These are phyloP conservation scores for Crithidia expoeki DNA, from an alignment of 208 protist genomes.

Conservation along the genomic window DNA sequence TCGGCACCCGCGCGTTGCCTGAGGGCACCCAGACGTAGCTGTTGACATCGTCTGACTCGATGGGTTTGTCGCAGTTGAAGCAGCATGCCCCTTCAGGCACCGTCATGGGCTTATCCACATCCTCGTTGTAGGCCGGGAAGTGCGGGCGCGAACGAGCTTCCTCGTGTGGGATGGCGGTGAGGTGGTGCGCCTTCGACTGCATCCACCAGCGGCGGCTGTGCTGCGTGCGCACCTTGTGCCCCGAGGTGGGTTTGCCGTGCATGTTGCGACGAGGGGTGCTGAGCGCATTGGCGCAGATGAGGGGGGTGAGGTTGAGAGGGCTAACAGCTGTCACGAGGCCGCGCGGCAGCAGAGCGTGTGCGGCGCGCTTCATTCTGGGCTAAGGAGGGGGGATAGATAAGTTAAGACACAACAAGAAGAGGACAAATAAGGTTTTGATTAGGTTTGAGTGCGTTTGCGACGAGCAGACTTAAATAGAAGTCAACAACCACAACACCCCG, in stretches of 20 bases:
- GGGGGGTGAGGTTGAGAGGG: constrained; percentile 4
- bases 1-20: constrained; percentile 85
- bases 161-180: constrained; percentile 81
- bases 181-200: constrained; percentile 89
- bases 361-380: constrained; percentile 17
- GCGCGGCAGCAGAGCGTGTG: constrained; percentile 3
- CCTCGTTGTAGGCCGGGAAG: constrained; percentile 87
- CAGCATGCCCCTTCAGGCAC: constrained; percentile 77
- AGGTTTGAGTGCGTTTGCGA: too few species aligned
- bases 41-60: constrained; percentile 70
- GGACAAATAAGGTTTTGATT: constrained; percentile 9
- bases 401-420: background rate
- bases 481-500: too few species aligned
- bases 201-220: constrained; percentile 89
- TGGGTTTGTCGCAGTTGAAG: constrained; percentile 84
- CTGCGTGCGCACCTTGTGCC: constrained; percentile 89
- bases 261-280: constrained; percentile 37
- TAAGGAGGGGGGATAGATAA: too few species aligned
- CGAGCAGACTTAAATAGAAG: too few species aligned
- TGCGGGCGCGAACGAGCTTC: constrained; percentile 78
- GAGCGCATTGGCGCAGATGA: constrained; percentile 11
- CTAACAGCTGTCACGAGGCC: background rate
- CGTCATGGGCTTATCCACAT: constrained; percentile 83
- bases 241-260: constrained; percentile 88
- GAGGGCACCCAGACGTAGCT: constrained; percentile 91